Base-by-base conservation (phyloP, 441 rosid genomes). In the Gossypium davidsonii region DNA sequence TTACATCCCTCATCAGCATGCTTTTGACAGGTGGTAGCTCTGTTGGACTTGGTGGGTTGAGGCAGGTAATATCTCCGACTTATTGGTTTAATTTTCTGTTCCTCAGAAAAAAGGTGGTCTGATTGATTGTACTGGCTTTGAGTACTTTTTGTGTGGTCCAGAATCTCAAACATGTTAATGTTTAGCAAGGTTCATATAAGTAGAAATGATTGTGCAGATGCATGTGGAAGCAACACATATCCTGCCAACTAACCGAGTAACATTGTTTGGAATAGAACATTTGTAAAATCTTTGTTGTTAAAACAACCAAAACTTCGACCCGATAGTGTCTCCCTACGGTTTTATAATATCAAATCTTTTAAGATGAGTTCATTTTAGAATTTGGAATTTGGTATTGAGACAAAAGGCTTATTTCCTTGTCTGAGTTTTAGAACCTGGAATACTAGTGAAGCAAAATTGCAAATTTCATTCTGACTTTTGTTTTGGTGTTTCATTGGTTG, bases 11-110 rank as follows among this genome's bases (percentile, higher is more conserved):
- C 48, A 72, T 94, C 52, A 77, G 79, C 83, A 90, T 91, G 97
- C 93, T 94, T 73, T 59, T 91, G 80, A 79, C 89, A 8, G 97
- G 96, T 69, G 97, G 96, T 70, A 88, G 92, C 79, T 17, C 74
- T 23, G 21, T 72, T 20, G 70, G 77, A 31, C 82, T 86, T 72
- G 85, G 89, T n/a, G 88, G 92, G 57, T 83, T 94, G 60, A 83
- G 79, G 81, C 97, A 94, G 92, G 97, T 94, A 72, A 12, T 25
- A 46, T 65, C 44, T 15, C 51, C 42, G 10, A 12, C 23, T 23
- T 4, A 15, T 51, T 67, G 3, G 31, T 23, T 51, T 3, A 34
- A 49, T 9, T 25, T 3, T 66, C 21, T 0, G 57, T 25, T 67
- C 51, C 42, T 14, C 57, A 21, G 5, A 11, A 23, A 60, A 3